Conservation (phyloP, 176 grass and related monocot genomes). For the Carex kokanica region DNA sequence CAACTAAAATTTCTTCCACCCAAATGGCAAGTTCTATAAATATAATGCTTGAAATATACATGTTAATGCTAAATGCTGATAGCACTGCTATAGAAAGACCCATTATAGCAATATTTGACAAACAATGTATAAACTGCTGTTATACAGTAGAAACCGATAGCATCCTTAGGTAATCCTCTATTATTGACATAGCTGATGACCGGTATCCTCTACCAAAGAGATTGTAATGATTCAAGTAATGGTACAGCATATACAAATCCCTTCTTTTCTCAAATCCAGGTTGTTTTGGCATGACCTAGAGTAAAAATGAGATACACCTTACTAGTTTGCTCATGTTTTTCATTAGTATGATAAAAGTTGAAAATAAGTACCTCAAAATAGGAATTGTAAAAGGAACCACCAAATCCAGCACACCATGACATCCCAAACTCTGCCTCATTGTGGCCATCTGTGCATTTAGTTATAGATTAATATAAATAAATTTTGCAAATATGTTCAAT, state of each 20-base stretch:
- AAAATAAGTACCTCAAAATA: slow-evolving; percentile 68
- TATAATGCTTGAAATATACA: neutral
- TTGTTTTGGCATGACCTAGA: slow-evolving; percentile 53
- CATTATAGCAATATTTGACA: neutral
- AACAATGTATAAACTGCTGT: neutral
- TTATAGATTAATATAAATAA: neutral
- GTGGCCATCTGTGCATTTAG: slow-evolving; percentile 60
- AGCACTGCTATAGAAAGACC: neutral
- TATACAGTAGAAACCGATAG: slow-evolving; percentile 26
- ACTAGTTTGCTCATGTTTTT: neutral
- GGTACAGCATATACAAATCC: slow-evolving; percentile 47
- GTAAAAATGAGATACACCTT: neutral
- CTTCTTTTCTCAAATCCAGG: slow-evolving; percentile 47
- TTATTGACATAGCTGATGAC: slow-evolving; percentile 44
- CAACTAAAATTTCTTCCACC: neutral
- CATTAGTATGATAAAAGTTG: neutral
- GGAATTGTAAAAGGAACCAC: slow-evolving; percentile 70
- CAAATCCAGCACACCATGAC: slow-evolving; percentile 98
- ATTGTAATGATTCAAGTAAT: slow-evolving; percentile 58
- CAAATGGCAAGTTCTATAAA: neutral
- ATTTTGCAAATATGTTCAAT: neutral
- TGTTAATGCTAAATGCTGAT: neutral
- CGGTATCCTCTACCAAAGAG: slow-evolving; percentile 46
- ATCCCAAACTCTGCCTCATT: slow-evolving; percentile 95
- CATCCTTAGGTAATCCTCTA: slow-evolving; percentile 46